Base-by-base conservation (phyloP, 2,329 filamentous ascomycete species). In the Tolypocladium tropicale region DNA sequence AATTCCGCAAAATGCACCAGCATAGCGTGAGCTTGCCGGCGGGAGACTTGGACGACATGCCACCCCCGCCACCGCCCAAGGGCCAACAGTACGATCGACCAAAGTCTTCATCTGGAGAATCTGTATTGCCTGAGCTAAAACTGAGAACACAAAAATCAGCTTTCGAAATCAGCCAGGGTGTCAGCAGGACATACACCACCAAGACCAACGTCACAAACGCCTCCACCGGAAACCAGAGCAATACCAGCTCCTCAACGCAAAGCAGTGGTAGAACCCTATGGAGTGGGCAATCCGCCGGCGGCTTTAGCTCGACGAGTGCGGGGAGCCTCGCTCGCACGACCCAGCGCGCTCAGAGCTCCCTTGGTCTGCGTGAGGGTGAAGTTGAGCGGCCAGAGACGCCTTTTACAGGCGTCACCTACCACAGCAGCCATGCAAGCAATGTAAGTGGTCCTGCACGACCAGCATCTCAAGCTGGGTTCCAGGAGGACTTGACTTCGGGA, bases 261-360 rank as follows among this genome's bases (percentile, higher is more conserved):
- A 85, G 84, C 68, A 96, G 90, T 18, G 85, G 86, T 63, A 84
- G 87, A 63, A 97, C 90, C 65, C 71, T 99, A 48, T 96, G 96
- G 93, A 97, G 93, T 69, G 94, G 93, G 3, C 80, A 83, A 54
- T 97, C 94, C 54, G 94, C 94, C 0, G 86, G 92, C 53, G 93
- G 82, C 14, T 90, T 96, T 71, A 97, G 93, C 69, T 89, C 91
- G 53, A 97, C 94, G 18, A 97, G 94, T 72, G 94, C 94, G 18
- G 94, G 92, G 55, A 97, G 93, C 72, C 83, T 95, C 61, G 92
- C 91, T 33, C 84, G 92, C 59, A 88, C 89, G 65, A 87, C 86
- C 65, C 71, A 78, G 62, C 67, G 85, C 59, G 78, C 86, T 18
- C 82, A 83, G 60, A 90, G 86, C 65, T 83, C 84, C 3, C 71